phyloP scores from a whole-genome alignment of 1,284 basidiomycete species.

The Fomitopsis betulina region DNA sequence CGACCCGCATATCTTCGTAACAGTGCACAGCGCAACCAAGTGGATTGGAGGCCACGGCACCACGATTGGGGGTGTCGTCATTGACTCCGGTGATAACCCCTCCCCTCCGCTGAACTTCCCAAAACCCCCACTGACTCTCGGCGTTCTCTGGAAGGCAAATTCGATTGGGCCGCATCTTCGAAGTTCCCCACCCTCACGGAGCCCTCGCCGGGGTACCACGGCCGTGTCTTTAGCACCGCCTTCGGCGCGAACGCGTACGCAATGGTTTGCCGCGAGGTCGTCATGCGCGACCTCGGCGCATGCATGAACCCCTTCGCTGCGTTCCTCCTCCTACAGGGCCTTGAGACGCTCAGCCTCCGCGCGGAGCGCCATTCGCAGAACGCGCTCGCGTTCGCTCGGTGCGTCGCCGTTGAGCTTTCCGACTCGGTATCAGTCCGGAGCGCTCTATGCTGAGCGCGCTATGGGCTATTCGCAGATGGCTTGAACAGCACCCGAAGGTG shows the following conservation, averaged over 20 bases:
- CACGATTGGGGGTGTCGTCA: slow-evolving; percentile 80
- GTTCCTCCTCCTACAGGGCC: slow-evolving; percentile 81
- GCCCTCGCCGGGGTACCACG: slow-evolving; percentile 84
- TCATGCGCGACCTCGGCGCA: slow-evolving; percentile 78
- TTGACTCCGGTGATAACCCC: slow-evolving; percentile 56
- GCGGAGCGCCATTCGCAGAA: slow-evolving; percentile 76
- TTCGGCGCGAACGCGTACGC: slow-evolving; percentile 75
- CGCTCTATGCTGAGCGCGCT: not conserved
- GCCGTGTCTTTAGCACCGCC: slow-evolving; percentile 66
- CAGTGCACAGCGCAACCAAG: slow-evolving; percentile 84
- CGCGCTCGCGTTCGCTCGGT: slow-evolving; percentile 69
- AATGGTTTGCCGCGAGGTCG: slow-evolving; percentile 68
- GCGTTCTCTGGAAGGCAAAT: slow-evolving; percentile 54
- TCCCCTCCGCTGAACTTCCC: not conserved
- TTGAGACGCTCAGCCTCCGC: slow-evolving; percentile 83
- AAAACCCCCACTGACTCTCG: not conserved
- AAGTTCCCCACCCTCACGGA: slow-evolving; percentile 83
- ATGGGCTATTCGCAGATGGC: slow-evolving; percentile 38
- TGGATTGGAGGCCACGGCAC: slow-evolving; percentile 93
- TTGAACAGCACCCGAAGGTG: slow-evolving; percentile 69
- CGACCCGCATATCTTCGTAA: not conserved
- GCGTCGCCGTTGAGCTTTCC: slow-evolving; percentile 13
- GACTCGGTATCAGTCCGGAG: too few relatives aligned
- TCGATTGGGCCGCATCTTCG: slow-evolving; percentile 77
- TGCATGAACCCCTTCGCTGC: slow-evolving; percentile 78